phyloP scores from a whole-genome alignment of 1,139 yeast species.

The Kodamaea sp. region DNA sequence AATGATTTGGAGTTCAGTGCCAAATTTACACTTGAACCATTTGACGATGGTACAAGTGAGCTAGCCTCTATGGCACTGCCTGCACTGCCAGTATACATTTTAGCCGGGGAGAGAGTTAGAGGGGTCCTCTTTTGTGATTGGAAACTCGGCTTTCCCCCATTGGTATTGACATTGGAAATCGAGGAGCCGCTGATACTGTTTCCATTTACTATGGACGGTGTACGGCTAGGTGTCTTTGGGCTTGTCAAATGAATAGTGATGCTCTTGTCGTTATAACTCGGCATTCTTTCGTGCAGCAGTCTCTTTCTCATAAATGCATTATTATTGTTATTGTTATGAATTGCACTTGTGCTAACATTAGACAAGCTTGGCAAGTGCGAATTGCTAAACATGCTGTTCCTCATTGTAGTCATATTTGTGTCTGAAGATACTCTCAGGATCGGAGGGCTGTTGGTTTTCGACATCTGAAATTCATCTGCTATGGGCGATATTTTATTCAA shows the following conservation, averaged over 20 bases:
- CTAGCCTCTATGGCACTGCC: background rate
- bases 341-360: background rate
- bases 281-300: constrained; percentile 3
- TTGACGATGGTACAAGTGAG: background rate
- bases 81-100: background rate
- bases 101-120: constrained; percentile 1
- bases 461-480: no score
- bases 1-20: no score
- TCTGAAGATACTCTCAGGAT: no score
- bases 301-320: constrained; percentile 13
- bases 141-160: constrained; percentile 7
- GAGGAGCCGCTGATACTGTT: no score
- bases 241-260: constrained; percentile 2
- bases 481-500: no score
- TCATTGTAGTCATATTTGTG: background rate
- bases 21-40: no score
- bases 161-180: background rate
- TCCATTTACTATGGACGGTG: background rate
- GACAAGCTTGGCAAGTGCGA: background rate
- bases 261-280: constrained; percentile 4
- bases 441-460: no score
- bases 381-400: constrained; percentile 1
- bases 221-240: constrained; percentile 11
- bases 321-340: constrained; percentile 6
- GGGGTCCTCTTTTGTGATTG: constrained; percentile 12